Base-by-base conservation (phyloP, 768 basidiomycete genomes). In the Roridomyces roridus region DNA sequence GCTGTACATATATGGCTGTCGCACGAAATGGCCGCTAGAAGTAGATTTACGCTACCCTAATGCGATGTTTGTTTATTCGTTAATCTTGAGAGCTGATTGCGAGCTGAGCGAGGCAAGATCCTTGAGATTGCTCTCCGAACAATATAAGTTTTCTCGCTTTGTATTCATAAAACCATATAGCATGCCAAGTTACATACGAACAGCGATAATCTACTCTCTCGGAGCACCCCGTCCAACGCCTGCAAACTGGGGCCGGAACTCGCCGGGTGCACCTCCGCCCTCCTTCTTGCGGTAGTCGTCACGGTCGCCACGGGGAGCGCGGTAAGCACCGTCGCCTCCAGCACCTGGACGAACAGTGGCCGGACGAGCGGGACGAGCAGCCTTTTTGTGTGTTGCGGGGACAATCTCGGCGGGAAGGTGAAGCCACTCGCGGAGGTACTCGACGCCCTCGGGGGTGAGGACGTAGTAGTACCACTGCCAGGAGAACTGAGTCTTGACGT, bases 381-480 rank as follows among this genome's bases (percentile, higher is more conserved):
- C 91, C 82, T 96, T 97, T 83, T 97, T 97, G 85, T 96, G 94
- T 59, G 97, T 99, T 54, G 92, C 80, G 56, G 96, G 97, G 50
- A 99, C 97, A 71, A 99, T 98, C 78, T 99, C 96, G 58, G 77
- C 76, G 47, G 95, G 96, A 64, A 98, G 89, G 80, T 97, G 93
- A 54, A 97, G 85, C 91, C 89, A 95, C 78, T 96, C 94, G 63
- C 96, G 89, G 75, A 98, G 91, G 80, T 91, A 96, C 66, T 96
- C 94, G 63, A 98, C 89, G 70, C 97, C 97, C 76, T 98, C 97
- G 48, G 94, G 89, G 67, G 96, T 99, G 70, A 99, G 84, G 70
- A 87, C 85, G 80, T 98, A 99, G 81, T 98, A 99, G 80, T 97
- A 99, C 84, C 87, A 97, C 72, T 98, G 95, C 97, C 97, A 99